Conservation (phyloP, 768 basidiomycete species). For the Suillus placidus region DNA sequence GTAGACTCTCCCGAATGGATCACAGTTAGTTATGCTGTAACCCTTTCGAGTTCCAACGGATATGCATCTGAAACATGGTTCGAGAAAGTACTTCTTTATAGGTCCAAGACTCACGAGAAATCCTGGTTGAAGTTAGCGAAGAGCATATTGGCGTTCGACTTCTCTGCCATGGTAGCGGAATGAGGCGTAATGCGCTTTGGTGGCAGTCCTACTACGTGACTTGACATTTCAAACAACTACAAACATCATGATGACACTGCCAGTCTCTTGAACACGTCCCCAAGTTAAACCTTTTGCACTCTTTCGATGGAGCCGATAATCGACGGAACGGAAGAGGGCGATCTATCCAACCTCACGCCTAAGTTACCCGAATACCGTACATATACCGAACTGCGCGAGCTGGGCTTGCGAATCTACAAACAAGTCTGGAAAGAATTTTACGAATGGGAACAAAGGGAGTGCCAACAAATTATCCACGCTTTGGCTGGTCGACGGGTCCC, state of each 20-base stretch:
- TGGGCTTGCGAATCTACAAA: slow-evolving; percentile 37
- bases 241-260: background rate
- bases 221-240: slow-evolving; percentile 2
- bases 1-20: slow-evolving; percentile 95
- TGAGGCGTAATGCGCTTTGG: slow-evolving; percentile 1
- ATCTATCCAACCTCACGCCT: background rate
- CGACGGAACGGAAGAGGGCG: slow-evolving; percentile 25
- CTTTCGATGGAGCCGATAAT: slow-evolving; percentile 22
- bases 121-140: slow-evolving; percentile 99
- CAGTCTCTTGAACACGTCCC: too few species aligned
- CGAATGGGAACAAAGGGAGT: slow-evolving; percentile 42
- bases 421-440: slow-evolving; percentile 50
- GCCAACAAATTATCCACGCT: slow-evolving; percentile 26
- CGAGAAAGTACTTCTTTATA: slow-evolving; percentile 7
- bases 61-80: slow-evolving; percentile 60
- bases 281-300: background rate
- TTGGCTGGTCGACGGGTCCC: slow-evolving; percentile 9
- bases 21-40: slow-evolving; percentile 97
- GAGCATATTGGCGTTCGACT: slow-evolving; percentile 56
- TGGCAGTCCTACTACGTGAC: background rate
- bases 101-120: slow-evolving; percentile 66
- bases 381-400: slow-evolving; percentile 19
- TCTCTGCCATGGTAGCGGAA: slow-evolving; percentile 38
- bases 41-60: slow-evolving; percentile 95
- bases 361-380: slow-evolving; percentile 5